phyloP scores from a whole-genome alignment of 148 eudicot genomes.

The Silene latifolia region DNA sequence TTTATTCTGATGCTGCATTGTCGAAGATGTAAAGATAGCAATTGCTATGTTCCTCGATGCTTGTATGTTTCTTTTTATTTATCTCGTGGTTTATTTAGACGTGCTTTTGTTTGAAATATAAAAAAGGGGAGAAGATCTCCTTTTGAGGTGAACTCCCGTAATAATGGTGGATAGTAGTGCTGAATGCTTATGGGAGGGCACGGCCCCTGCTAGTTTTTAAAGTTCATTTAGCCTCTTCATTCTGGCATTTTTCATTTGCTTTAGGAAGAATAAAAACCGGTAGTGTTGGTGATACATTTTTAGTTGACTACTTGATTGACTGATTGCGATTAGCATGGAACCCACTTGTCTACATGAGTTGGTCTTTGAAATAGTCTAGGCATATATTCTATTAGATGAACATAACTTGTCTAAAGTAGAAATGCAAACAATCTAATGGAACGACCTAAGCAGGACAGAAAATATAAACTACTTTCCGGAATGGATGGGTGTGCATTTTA shows the following conservation, averaged over 20 bases:
- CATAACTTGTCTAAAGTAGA: too few relatives aligned
- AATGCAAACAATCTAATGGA: too few relatives aligned
- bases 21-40: slow-evolving; percentile 42
- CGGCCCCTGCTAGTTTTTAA: background rate
- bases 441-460: too few relatives aligned
- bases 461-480: too few relatives aligned
- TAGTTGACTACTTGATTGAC: background rate
- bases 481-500: too few relatives aligned
- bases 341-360: too few relatives aligned
- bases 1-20: slow-evolving; percentile 43
- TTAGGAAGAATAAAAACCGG: background rate
- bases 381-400: too few relatives aligned
- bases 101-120: background rate
- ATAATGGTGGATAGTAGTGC: background rate
- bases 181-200: background rate
- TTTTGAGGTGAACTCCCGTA: background rate
- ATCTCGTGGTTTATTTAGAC: background rate
- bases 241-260: background rate
- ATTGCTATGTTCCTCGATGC: slow-evolving; percentile 65
- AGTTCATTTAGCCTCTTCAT: background rate
- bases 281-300: background rate
- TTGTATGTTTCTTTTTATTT: slow-evolving; percentile 33
- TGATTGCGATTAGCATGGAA: background rate
- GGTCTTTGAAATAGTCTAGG: too few relatives aligned
- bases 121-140: background rate